These are phyloP conservation scores for Trichoderma guizhouense DNA, from an alignment of 2,329 filamentous ascomycete genomes.

Conservation along the genomic window DNA sequence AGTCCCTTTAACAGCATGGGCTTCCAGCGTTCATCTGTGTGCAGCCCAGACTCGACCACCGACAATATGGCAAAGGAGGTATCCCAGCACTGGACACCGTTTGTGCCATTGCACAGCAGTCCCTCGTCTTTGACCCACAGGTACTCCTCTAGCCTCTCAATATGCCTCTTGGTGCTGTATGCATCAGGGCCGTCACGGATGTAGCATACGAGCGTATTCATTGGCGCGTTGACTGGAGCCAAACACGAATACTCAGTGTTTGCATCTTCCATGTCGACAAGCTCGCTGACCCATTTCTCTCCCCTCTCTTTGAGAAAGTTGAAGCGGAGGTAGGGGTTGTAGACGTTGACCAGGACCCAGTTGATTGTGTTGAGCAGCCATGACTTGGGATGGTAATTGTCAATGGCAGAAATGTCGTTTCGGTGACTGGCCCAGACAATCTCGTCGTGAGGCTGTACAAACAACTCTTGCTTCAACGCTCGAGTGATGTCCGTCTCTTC, in stretches of 20 bases:
- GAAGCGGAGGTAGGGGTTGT: conserved; percentile 72
- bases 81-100: conserved; percentile 98
- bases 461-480: conserved; percentile 75
- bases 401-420: conserved; percentile 73
- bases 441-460: conserved; percentile 70
- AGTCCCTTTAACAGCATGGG: conserved; percentile 82
- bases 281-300: conserved; percentile 75
- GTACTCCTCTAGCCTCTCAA: conserved; percentile 79
- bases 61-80: conserved; percentile 87
- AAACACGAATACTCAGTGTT: conserved; percentile 87
- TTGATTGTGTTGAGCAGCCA: conserved; percentile 78
- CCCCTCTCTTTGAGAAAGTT: conserved; percentile 64
- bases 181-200: conserved; percentile 77
- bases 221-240: conserved; percentile 82
- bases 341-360: conserved; percentile 74
- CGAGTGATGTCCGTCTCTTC: conserved; percentile 72
- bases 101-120: conserved; percentile 93
- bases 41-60: conserved; percentile 72
- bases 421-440: conserved; percentile 77
- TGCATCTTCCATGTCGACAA: conserved; percentile 86
- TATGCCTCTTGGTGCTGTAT: conserved; percentile 68
- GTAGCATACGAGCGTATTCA: conserved; percentile 88
- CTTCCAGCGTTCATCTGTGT: conserved; percentile 71
- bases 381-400: conserved; percentile 93
- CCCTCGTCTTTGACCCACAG: conserved; percentile 91